Evolutionary conservation across 306 rosid species (phyloP), one percentile per base, ranked within the genome.

Genomic region (Cicer pinnatifidum): DNA sequence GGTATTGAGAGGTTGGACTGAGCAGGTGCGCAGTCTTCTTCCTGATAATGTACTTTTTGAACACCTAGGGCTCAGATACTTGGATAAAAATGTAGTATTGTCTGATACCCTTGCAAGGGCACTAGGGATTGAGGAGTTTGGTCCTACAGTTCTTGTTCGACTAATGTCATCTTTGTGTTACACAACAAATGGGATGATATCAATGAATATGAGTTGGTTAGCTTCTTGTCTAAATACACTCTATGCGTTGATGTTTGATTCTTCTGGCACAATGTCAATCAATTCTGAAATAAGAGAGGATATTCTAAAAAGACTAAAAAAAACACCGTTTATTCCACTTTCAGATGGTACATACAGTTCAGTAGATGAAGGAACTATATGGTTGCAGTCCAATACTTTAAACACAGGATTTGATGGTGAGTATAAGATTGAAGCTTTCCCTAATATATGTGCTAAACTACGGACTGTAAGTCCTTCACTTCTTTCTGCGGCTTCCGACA

Each of bases 1-100:
- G 88, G 87, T 89, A 75, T 73, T 93, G 57, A 85, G 96, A 82
- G 96, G 97, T 78, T 93, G 97, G 98, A 89, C 85, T 72, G 93
- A 89, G 58, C 88, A 87, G 78, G 88, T 88, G 80, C 82, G 77
- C 33, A 62, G 46, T 71, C 78, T 93, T 84, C 92, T 93, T 85
- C 91, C 92, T 46, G 88, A 80, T 69, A 61, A 65, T 67, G 76
- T 91, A 64, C 92, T 91, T 73, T 73, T 70, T 43, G 90, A 83
- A 60, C 91, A 91, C 82, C 90, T 89, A 58, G 98, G 97, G 70
- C 92, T 93, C 60, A 91, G 91, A 66, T 93, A 89, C 85, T 78
- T 93, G 80, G 87, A 91, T 82, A 86, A 61, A 80, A 73, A 85
- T 81, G 73, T 89, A 72, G 69, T 75, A 57, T 73, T 93, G 66